A percentile compares a stretch with the other conserved stretches of the same genome.
These are phyloP conservation scores for Achlya hypogyna DNA, from an alignment of 352 stramenopile genomes.

Conservation along the genomic window DNA sequence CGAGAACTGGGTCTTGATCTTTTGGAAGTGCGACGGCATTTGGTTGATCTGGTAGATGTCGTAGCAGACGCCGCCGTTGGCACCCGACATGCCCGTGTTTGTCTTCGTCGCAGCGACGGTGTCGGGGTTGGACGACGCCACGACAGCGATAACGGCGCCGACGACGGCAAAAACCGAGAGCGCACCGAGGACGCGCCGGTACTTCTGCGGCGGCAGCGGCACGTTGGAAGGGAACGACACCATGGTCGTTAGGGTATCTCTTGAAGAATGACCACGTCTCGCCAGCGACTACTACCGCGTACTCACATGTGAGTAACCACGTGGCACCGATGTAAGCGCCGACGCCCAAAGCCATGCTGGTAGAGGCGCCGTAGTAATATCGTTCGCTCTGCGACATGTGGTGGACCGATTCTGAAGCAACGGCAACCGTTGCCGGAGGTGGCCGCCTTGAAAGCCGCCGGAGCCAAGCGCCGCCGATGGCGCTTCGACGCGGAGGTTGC, in stretches of 20 bases:
- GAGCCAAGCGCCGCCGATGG: no score
- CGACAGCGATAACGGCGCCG: not conserved
- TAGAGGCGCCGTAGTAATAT: no score
- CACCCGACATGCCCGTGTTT: not conserved
- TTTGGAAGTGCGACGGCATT: conserved; percentile 31
- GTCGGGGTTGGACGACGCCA: not conserved
- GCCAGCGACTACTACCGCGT: no score
- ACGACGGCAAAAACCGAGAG: not conserved
- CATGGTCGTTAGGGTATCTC: not conserved
- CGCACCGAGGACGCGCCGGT: not conserved
- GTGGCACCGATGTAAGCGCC: no score
- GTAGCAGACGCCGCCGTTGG: conserved; percentile 36
- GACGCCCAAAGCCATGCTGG: no score
- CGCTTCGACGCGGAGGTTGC: no score
- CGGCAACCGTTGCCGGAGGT: no score
- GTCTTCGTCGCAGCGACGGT: not conserved
- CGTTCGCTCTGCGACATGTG: no score
- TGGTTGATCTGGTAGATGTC: conserved; percentile 31
- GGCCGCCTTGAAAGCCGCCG: no score
- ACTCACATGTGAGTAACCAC: no score
- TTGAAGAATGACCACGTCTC: not conserved
- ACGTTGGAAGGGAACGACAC: conserved; percentile 4
- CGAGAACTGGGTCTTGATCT: conserved; percentile 43
- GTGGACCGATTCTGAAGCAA: no score
- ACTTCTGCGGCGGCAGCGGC: not conserved